phyloP scores from a whole-genome alignment of 2,329 filamentous ascomycete species.

The Arthrobotrys pseudoclavata region DNA sequence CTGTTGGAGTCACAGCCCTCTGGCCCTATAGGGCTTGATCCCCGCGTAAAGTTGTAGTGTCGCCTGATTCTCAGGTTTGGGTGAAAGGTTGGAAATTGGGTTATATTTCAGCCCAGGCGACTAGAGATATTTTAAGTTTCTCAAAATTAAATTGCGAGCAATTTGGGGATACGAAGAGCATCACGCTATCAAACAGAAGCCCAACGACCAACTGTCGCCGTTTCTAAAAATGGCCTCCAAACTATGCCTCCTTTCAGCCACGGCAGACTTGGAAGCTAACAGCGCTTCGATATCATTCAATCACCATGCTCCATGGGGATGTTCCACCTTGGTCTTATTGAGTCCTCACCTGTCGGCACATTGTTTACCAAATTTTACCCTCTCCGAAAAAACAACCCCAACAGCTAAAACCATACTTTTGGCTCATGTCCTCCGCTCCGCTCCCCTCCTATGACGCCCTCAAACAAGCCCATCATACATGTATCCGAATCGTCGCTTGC shows the following conservation, averaged over 20 bases:
- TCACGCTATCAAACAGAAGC: too few species aligned
- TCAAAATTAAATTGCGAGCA: too few species aligned
- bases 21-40: constrained; percentile 17
- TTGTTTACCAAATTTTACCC: not conserved
- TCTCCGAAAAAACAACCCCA: constrained; percentile 5
- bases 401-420: constrained; percentile 14
- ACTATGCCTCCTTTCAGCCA: not conserved
- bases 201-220: too few species aligned
- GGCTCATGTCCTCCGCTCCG: constrained; percentile 11
- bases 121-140: not conserved
- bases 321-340: too few species aligned
- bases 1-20: not conserved
- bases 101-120: not conserved
- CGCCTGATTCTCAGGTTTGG: not conserved
- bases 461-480: constrained; percentile 2
- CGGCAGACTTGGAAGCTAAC: not conserved
- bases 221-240: not conserved
- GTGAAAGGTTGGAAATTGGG: not conserved
- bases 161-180: too few species aligned
- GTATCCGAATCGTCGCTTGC: not conserved
- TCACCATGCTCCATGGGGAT: too few species aligned
- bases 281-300: not conserved
- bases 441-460: not conserved
- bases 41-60: not conserved
- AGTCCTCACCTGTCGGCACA: too few species aligned